Conservation (phyloP, 2,329 filamentous ascomycete species). For the Neofusicoccum laricinum region DNA sequence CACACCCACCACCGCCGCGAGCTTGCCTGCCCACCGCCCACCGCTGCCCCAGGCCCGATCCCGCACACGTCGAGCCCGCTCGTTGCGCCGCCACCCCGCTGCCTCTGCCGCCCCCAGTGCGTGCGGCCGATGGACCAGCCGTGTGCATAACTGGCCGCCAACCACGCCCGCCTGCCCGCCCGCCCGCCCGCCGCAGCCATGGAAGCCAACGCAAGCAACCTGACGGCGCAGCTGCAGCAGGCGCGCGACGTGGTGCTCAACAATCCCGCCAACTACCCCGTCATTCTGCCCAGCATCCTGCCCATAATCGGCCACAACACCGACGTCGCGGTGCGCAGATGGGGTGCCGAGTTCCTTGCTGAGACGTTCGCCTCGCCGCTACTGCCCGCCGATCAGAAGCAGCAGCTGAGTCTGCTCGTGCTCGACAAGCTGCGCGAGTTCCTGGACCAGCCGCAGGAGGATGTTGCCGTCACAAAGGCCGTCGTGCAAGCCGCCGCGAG, state of each 20-base stretch:
- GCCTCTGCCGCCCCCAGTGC: neutral
- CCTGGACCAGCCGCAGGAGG: constrained; percentile 56
- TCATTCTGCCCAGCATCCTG: constrained; percentile 89
- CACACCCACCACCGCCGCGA: neutral
- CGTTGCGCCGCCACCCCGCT: neutral
- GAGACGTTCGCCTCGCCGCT: constrained; percentile 95
- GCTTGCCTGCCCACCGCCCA: neutral
- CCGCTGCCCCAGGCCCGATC: neutral
- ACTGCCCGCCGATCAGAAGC: constrained; percentile 74
- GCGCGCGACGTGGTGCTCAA: constrained; percentile 85
- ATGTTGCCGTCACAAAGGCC: constrained; percentile 77
- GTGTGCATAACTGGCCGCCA: neutral
- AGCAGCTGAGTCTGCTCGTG: constrained; percentile 71
- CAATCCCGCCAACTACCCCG: constrained; percentile 84
- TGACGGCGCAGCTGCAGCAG: constrained; percentile 76
- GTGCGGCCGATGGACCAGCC: neutral
- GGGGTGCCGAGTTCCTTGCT: constrained; percentile 93
- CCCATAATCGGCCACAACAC: constrained; percentile 75
- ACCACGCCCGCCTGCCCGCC: neutral
- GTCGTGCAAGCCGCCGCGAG: constrained; percentile 86
- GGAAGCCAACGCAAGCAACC: constrained; percentile 14
- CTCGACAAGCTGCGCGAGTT: constrained; percentile 66
- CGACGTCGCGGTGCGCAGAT: constrained; percentile 77
- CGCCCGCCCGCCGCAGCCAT: neutral
- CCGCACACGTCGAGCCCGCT: neutral